These are phyloP conservation scores for Epichloe elymi DNA, from an alignment of 2,329 filamentous ascomycete genomes.

Conservation along the genomic window DNA sequence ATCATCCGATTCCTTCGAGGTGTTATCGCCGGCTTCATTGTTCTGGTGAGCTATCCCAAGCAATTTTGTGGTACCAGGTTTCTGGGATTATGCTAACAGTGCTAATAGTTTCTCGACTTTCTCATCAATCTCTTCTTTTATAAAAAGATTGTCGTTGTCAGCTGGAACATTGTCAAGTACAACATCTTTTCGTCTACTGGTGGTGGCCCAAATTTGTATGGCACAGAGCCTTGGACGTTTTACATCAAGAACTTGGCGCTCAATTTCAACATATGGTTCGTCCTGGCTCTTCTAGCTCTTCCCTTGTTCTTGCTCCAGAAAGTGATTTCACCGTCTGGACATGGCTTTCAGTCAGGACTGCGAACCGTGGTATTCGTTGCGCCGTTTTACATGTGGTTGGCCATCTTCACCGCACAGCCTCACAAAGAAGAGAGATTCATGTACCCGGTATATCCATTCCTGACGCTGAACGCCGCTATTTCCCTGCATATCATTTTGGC, in stretches of 20 bases:
- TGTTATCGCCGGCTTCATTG: constrained; percentile 46
- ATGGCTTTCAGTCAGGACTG: constrained; percentile 55
- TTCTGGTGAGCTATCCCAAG: constrained; percentile 44
- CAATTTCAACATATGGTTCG: constrained; percentile 94
- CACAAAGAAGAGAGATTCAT: constrained; percentile 99
- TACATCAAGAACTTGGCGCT: constrained; percentile 83
- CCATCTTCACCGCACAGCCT: constrained; percentile 79
- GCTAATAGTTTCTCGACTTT: constrained; percentile 49
- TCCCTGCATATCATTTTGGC: constrained; percentile 68
- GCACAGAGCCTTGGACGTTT: constrained; percentile 93
- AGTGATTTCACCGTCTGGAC: constrained; percentile 43
- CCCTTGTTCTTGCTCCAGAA: constrained; percentile 69
- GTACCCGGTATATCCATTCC: constrained; percentile 88
- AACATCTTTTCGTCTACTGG: constrained; percentile 77
- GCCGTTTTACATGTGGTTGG: constrained; percentile 91
- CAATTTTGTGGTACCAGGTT: background rate
- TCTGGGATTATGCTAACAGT: background rate
- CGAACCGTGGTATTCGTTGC: constrained; percentile 65
- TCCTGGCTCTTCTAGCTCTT: constrained; percentile 60
- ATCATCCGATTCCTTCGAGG: constrained; percentile 54
- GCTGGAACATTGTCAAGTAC: constrained; percentile 90
- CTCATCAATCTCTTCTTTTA: constrained; percentile 76
- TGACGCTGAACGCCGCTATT: constrained; percentile 79
- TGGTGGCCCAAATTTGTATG: constrained; percentile 86
- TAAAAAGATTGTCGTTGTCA: constrained; percentile 60